phyloP scores from a whole-genome alignment of 148 eudicot species.

The Cornus suecica region DNA sequence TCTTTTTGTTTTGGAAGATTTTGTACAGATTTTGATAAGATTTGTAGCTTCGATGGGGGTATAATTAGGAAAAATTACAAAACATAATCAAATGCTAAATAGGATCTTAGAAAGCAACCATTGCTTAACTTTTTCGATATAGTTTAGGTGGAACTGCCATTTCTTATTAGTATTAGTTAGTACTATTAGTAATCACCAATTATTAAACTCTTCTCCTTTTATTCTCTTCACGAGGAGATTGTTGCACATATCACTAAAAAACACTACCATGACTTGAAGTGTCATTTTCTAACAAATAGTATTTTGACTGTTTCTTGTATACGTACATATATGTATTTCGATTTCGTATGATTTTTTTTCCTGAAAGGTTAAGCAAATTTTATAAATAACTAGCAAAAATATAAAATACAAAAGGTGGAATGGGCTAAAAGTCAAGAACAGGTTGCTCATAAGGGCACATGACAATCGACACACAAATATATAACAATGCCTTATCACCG shows the following conservation, averaged over 20 bases:
- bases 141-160: background rate
- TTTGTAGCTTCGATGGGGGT: background rate
- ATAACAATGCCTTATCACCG: no score
- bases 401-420: no score
- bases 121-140: background rate
- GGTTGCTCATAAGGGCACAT: no score
- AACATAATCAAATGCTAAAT: constrained; percentile 14
- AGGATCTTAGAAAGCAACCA: background rate
- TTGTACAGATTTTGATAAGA: constrained; percentile 19
- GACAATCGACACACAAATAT: no score
- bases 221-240: constrained; percentile 38
- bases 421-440: no score
- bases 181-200: background rate
- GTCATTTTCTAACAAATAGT: constrained; percentile 24
- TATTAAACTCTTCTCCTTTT: constrained; percentile 9
- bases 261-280: constrained; percentile 37
- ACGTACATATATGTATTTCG: background rate
- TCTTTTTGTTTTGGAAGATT: constrained; percentile 13
- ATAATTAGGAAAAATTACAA: background rate
- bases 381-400: no score
- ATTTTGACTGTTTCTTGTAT: background rate
- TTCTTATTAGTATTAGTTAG: background rate
- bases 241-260: constrained; percentile 27
- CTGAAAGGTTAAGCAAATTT: no score
- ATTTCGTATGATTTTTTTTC: no score